Percentiles rank a stretch among this genome's conserved stretches.
phyloP scores from a whole-genome alignment of 257 asterid species.

The Solanum clarkiae region DNA sequence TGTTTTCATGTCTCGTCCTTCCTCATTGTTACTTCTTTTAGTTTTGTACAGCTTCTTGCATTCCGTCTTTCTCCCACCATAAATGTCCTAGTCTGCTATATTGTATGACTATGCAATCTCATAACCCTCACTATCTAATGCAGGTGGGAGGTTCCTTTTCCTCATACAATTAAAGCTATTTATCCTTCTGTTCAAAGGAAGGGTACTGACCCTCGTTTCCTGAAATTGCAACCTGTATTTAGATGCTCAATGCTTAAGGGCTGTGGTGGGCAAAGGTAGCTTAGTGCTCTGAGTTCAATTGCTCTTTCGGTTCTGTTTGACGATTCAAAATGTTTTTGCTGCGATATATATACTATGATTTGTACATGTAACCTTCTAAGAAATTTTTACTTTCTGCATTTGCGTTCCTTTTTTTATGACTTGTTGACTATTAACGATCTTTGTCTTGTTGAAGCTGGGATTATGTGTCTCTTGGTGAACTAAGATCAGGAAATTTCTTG shows the following conservation, averaged over 20 bases:
- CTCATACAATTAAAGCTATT: slow-evolving; percentile 44
- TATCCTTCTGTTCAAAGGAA: slow-evolving; percentile 39
- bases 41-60: not conserved
- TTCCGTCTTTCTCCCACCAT: not conserved
- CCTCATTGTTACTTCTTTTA: not conserved
- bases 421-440: not conserved
- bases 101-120: slow-evolving; percentile 1
- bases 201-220: slow-evolving; percentile 84
- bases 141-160: slow-evolving; percentile 99
- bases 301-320: not conserved
- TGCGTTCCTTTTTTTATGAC: not conserved
- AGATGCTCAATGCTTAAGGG: slow-evolving; percentile 63
- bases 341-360: not conserved
- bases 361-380: not conserved
- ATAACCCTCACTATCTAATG: slow-evolving; percentile 8
- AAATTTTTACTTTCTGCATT: not conserved
- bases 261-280: slow-evolving; percentile 73
- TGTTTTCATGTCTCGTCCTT: not conserved
- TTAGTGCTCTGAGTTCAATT: not conserved
- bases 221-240: slow-evolving; percentile 77
- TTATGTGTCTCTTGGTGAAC: not conserved
- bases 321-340: not conserved
- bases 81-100: not conserved
- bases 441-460: not conserved
- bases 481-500: not conserved